Evolutionary conservation across 164 flowering plant species (phyloP), one percentile per base, ranked within the genome.

Genomic region (Santalum album): DNA sequence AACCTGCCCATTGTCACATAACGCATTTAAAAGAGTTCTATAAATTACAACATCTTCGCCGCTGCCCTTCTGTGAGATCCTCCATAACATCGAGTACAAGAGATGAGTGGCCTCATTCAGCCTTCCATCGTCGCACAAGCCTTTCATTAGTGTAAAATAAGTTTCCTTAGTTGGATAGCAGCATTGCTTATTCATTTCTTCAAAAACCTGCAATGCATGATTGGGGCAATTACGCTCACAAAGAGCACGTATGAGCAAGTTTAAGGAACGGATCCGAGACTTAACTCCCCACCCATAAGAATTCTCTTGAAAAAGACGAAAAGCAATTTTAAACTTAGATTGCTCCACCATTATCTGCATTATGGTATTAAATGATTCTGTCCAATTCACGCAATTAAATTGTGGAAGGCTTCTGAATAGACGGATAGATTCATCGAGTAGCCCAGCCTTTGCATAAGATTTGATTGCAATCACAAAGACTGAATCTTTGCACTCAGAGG

Each of bases 51-150:
- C 61, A 65, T 87, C 90, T 16, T 62, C 78, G 40, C 96, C 97
- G 63, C 84, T 52, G 23, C 95, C 95, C 69, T 84, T 90, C 32
- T 68, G 76, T 20, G 92, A 84, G 38, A 84, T 78, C 64, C 83
- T 79, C 90, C 92, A 78, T 47, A 86, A 81, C 92, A 86, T 86
- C 4, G 84, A 75, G 58, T 83, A 80, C 46, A 87, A 56, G 67
- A 90, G 71, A 72, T 84, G 88, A n/a, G 65, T 76, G 3, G 97
- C 97, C 48, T 83, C 94, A 23, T 79, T 53, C 14, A 81, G 52
- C 57, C 75, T 73, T 46, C 76, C 68, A 43, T 81, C 92, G 14
- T 56, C 58, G 62, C 97, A 84, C 53, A 90, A 74, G 17, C 90
- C 95, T 53, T 50, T 81, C 97, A 84, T 83, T 23, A 87, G 57